Percentiles rank a stretch among this genome's conserved stretches.
phyloP scores from a whole-genome alignment of 768 basidiomycete species.

The Lanmaoa pseudosensibilis region DNA sequence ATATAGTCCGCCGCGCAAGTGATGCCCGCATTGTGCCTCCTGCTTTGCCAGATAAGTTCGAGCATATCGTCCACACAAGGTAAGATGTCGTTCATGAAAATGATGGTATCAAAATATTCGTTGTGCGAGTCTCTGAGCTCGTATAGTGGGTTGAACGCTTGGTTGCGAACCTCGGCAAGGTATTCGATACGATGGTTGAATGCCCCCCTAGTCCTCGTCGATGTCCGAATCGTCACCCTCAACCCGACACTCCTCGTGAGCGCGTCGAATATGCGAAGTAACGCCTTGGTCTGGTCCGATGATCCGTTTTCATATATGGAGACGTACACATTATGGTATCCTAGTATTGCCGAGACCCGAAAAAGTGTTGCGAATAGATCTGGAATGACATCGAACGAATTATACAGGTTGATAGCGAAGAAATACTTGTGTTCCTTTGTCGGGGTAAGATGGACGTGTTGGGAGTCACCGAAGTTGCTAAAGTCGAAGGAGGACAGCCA shows the following conservation, averaged over 20 bases:
- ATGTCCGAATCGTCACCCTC: slow-evolving; percentile 90
- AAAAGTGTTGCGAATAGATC: slow-evolving; percentile 97
- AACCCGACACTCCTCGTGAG: slow-evolving; percentile 87
- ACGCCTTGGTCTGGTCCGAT: slow-evolving; percentile 97
- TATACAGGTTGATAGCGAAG: slow-evolving; percentile 99
- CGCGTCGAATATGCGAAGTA: slow-evolving; percentile 92
- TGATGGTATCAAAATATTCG: slow-evolving; percentile 93
- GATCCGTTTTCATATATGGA: slow-evolving; percentile 99
- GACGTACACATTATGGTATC: slow-evolving; percentile 97
- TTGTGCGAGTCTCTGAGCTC: slow-evolving; percentile 89
- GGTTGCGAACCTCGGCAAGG: slow-evolving; percentile 99
- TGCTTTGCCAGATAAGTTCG: slow-evolving; percentile 95
- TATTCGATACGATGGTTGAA: slow-evolving; percentile 99
- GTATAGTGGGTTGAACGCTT: slow-evolving; percentile 92
- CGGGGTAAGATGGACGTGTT: slow-evolving; percentile 38
- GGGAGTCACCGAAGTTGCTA: slow-evolving; percentile 40
- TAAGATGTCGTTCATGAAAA: slow-evolving; percentile 99
- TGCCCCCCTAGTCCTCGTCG: slow-evolving; percentile 87
- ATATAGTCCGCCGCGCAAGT: slow-evolving; percentile 99
- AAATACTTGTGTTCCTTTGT: slow-evolving; percentile 91
- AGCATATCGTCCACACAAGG: slow-evolving; percentile 97
- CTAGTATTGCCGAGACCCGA: slow-evolving; percentile 85
- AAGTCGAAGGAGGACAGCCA: slow-evolving; percentile 62
- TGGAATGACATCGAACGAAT: slow-evolving; percentile 98
- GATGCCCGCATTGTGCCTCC: slow-evolving; percentile 93